Evolutionary conservation across 164 flowering plant genomes (phyloP).

Genomic region (Stephania japonica): DNA sequence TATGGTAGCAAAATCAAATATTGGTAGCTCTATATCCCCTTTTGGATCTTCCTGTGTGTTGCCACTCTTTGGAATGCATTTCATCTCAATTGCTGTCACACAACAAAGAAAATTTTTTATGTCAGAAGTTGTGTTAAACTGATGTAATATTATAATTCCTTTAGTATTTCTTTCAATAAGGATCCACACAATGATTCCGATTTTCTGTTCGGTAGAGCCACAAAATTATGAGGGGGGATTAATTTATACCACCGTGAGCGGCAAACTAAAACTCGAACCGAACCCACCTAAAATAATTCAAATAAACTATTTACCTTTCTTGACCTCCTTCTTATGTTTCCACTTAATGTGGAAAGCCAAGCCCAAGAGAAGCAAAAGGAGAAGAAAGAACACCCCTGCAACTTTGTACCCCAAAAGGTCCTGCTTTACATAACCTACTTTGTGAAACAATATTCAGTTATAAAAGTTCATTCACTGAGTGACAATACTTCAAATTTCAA

Average conservation of each 20-base stretch:
- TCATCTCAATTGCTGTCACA: background rate
- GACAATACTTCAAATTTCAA: background rate
- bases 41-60: slow-evolving; percentile 1
- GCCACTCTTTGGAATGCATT: background rate
- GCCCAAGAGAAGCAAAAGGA: background rate
- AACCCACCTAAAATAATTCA: too few species aligned
- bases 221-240: too few species aligned
- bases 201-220: too few species aligned
- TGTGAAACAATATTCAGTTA: background rate
- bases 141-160: too few species aligned
- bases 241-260: too few species aligned
- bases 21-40: slow-evolving; percentile 12
- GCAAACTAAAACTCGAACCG: too few species aligned
- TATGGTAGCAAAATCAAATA: slow-evolving; percentile 16
- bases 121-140: too few species aligned
- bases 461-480: background rate
- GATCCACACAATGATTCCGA: too few species aligned
- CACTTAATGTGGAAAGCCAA: background rate
- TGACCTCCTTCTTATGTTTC: background rate
- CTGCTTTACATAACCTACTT: background rate
- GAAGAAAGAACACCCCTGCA: background rate
- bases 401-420: background rate
- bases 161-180: too few species aligned
- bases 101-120: background rate
- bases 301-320: background rate